Percentiles rank a stretch among this genome's conserved stretches.
These are phyloP conservation scores for Paracamarosporium sp. DNA, from an alignment of 2,329 filamentous ascomycete genomes.

Conservation along the genomic window DNA sequence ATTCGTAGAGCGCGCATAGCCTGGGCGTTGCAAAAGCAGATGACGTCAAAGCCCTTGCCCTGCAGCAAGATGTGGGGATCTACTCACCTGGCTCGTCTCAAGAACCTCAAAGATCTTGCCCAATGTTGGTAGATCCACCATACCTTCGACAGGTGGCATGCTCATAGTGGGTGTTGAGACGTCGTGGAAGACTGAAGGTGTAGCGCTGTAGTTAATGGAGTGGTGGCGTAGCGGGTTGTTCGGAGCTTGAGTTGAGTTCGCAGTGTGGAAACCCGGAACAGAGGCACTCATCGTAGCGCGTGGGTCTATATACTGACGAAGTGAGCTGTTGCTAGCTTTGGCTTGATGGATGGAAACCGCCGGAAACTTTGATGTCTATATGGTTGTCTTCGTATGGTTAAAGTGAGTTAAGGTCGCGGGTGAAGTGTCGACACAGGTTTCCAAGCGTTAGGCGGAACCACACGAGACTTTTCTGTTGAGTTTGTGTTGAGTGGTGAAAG, in stretches of 20 bases:
- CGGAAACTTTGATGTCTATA: neutral
- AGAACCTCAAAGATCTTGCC: constrained; percentile 28
- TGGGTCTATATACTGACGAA: neutral
- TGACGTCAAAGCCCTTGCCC: neutral
- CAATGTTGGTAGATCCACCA: constrained; percentile 30
- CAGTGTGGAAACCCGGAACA: neutral
- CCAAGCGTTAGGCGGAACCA: neutral
- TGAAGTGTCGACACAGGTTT: too few species aligned
- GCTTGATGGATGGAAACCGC: neutral
- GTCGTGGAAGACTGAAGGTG: neutral
- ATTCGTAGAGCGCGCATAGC: too few species aligned
- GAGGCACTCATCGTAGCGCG: neutral
- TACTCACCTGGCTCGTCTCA: constrained; percentile 20
- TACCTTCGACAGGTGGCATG: constrained; percentile 24
- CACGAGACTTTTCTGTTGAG: neutral
- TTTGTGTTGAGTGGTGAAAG: neutral
- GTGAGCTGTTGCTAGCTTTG: neutral
- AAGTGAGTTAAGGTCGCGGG: neutral
- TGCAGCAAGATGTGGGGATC: neutral
- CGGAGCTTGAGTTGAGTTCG: neutral
- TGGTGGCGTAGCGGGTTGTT: neutral
- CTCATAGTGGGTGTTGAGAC: constrained; percentile 9
- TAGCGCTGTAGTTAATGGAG: neutral
- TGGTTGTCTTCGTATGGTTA: neutral
- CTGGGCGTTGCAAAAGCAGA: neutral